Evolutionary conservation across 1,284 basidiomycete genomes (phyloP), one percentile per base, ranked within the genome.

Genomic region (Sphagnurus paluster): DNA sequence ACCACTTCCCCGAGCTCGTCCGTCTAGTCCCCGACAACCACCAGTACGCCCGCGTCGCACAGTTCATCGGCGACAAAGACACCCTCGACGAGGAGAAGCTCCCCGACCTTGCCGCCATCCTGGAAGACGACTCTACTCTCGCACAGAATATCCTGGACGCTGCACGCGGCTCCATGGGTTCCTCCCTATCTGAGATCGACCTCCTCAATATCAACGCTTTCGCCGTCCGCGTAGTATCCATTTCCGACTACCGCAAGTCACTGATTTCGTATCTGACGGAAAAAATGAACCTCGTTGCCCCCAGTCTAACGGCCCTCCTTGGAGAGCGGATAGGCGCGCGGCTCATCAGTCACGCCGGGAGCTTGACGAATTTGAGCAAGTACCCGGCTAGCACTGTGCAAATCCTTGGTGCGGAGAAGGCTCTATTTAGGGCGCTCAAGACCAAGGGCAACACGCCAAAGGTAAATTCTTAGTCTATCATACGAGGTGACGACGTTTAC

Each of bases 391-490:
- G 92, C 60, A 99, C 96, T 5, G 93, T 98, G 42, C 96, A 99
- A 73, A 98, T 99, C 59, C 77, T 99, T 30, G 96, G 96, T 60
- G 96, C 96, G 17, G 96, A 99, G 75, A 98, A 99, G 73, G 96
- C 96, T 1, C 78, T 99, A 33, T 99, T 99, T 84, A 78, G 96
- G 50, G 96, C 96, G 0, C 76, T 99, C 62, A 99, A 99, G 79
- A 98, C 96, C 32, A 99, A 98, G 74, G 94, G 94, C 24, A 98
- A 98, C 70, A 98, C 96, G 0, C 96, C 95, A 47, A 99, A 99
- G 75, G 92, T 93, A 55, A 37, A 47, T 50, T 32, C 39, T 48
- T 13, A n/a, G 11, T 17, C 20, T 34, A 24, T 19, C 16, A 14
- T 4, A 43, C 24, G 10, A 2, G 9, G 11, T 41, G 29, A 9